phyloP scores from a whole-genome alignment of 768 basidiomycete species.

The Suillus paluster region DNA sequence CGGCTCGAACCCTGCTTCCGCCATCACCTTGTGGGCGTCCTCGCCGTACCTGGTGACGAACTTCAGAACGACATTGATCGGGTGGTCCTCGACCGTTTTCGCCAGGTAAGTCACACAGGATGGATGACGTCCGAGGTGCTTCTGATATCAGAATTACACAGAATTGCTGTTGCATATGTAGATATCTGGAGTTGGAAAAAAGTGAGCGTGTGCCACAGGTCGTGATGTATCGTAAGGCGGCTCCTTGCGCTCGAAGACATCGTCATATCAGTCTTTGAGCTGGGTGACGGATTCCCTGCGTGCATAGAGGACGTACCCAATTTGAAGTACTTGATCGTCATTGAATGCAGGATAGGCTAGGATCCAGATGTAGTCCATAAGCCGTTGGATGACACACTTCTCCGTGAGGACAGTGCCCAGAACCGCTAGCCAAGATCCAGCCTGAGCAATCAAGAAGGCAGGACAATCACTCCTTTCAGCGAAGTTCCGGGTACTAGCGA shows the following conservation, averaged over 20 bases:
- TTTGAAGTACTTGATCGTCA: slow-evolving; percentile 15
- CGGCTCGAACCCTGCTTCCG: slow-evolving; percentile 30
- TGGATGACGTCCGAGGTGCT: slow-evolving; percentile 19
- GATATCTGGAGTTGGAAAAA: slow-evolving; percentile 23
- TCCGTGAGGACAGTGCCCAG: slow-evolving; percentile 36
- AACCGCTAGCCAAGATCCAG: slow-evolving; percentile 35
- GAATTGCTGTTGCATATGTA: not conserved
- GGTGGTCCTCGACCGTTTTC: slow-evolving; percentile 7
- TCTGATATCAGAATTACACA: slow-evolving; percentile 24
- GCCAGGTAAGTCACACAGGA: slow-evolving; percentile 31
- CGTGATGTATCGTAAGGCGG: not conserved
- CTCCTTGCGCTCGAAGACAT: not conserved
- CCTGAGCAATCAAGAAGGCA: slow-evolving; percentile 32
- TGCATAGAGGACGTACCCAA: slow-evolving; percentile 26
- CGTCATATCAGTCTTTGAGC: slow-evolving; percentile 27
- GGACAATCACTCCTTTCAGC: slow-evolving; percentile 22
- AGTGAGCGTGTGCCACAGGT: slow-evolving; percentile 15
- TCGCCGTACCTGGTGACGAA: slow-evolving; percentile 40
- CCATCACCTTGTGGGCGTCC: slow-evolving; percentile 38
- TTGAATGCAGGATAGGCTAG: slow-evolving; percentile 20
- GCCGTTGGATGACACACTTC: slow-evolving; percentile 34
- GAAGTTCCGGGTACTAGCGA: too few relatives aligned
- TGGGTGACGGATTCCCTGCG: slow-evolving; percentile 18
- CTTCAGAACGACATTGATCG: slow-evolving; percentile 38
- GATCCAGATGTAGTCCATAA: slow-evolving; percentile 39